Percentiles rank a stretch among this genome's conserved stretches.
Evolutionary conservation across 1,284 basidiomycete species (phyloP).

Genomic region (Phenoliferia sp.): DNA sequence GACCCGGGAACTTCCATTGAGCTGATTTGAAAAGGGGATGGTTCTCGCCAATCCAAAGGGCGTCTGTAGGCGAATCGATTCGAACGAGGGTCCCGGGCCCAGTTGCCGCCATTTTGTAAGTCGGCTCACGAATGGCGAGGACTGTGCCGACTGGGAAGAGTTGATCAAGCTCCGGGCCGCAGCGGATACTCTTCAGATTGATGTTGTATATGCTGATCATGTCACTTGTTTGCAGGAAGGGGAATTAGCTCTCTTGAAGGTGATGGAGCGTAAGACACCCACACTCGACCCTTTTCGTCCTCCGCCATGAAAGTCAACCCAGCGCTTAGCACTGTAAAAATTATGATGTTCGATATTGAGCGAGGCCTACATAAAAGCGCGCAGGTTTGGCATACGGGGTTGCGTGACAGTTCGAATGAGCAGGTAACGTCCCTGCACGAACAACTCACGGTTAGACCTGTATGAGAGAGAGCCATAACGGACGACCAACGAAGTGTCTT

Average conservation of each 20-base stretch:
- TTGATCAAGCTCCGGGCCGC: conserved; percentile 34
- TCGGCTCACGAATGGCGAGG: conserved; percentile 43
- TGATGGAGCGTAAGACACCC: neutral
- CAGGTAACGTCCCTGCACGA: neutral
- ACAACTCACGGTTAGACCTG: neutral
- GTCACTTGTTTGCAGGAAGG: neutral
- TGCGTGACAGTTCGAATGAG: neutral
- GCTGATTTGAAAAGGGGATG: conserved; percentile 4
- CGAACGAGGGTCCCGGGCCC: conserved; percentile 36
- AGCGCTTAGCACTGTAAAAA: neutral
- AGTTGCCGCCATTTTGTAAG: conserved; percentile 34
- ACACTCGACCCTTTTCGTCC: neutral
- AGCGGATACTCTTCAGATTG: conserved; percentile 32
- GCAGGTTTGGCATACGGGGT: neutral
- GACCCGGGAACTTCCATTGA: neutral
- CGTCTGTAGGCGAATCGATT: conserved; percentile 41
- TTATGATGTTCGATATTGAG: too few species aligned
- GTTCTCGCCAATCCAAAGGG: conserved; percentile 35
- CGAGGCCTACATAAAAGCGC: neutral
- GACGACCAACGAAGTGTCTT: neutral
- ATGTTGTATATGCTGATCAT: conserved; percentile 40
- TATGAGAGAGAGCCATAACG: neutral
- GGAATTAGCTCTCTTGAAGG: neutral
- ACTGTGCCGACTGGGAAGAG: conserved; percentile 41
- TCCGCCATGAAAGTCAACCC: neutral